Conservation (phyloP, 169 alveolate species). For the Besnoitia besnoiti region DNA sequence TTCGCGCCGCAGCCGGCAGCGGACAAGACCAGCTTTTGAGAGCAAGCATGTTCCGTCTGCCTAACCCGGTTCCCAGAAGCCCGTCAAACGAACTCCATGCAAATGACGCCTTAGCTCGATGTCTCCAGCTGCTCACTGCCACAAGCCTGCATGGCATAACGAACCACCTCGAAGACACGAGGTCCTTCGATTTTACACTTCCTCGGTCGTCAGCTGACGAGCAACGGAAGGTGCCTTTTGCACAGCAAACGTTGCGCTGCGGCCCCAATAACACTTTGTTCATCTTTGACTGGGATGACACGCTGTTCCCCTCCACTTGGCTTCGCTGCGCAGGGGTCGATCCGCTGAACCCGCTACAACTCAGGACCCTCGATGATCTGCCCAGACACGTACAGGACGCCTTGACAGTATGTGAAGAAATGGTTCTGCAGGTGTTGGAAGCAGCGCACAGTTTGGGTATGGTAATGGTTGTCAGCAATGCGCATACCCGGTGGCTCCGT, state of each 20-base stretch:
- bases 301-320: constrained; percentile 23
- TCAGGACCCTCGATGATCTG: neutral
- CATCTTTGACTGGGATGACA: constrained; percentile 37
- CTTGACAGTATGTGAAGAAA: neutral
- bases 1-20: neutral
- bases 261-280: constrained; percentile 7
- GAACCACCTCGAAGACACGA: neutral
- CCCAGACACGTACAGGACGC: neutral
- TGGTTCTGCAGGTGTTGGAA: constrained; percentile 13
- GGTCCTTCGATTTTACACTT: neutral
- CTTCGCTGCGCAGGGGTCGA: neutral
- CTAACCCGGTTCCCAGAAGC: neutral
- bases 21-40: neutral
- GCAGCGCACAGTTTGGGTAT: constrained; percentile 11
- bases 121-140: neutral
- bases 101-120: neutral
- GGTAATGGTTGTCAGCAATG: constrained; percentile 41
- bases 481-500: constrained; percentile 38
- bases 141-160: neutral
- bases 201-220: neutral
- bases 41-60: neutral
- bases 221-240: neutral
- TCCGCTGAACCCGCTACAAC: neutral
- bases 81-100: neutral
- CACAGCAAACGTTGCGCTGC: neutral